These are phyloP conservation scores for Actinidia polygama DNA, from an alignment of 179 eudicot genomes.

Conservation along the genomic window DNA sequence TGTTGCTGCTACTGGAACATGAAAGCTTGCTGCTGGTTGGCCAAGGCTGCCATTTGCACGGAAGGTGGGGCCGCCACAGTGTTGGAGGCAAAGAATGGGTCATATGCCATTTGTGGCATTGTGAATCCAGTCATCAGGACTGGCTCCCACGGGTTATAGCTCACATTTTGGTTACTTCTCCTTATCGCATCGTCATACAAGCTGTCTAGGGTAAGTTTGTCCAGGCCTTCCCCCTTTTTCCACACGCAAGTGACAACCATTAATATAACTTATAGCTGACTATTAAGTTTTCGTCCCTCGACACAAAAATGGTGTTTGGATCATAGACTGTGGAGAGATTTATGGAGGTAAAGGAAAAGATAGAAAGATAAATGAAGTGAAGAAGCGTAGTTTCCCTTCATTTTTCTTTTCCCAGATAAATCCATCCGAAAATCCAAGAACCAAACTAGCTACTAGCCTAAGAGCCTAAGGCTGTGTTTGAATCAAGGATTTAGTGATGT, in stretches of 20 bases:
- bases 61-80: constrained; percentile 52
- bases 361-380: too few species aligned
- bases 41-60: constrained; percentile 83
- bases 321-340: too few species aligned
- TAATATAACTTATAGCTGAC: neutral
- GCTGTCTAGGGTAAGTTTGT: constrained; percentile 86
- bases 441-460: too few species aligned
- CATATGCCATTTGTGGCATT: constrained; percentile 59
- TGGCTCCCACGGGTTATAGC: constrained; percentile 93
- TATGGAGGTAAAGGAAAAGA: too few species aligned
- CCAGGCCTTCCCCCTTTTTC: constrained; percentile 85
- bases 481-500: too few species aligned
- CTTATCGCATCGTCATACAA: constrained; percentile 92
- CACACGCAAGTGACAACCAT: constrained; percentile 8
- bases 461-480: too few species aligned
- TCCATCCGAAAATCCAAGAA: too few species aligned
- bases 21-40: constrained; percentile 75
- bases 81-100: constrained; percentile 78
- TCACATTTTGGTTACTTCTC: constrained; percentile 72
- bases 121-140: constrained; percentile 46
- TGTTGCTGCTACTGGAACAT: constrained; percentile 66
- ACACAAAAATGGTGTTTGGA: too few species aligned
- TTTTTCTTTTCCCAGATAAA: too few species aligned
- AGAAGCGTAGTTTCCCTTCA: too few species aligned
- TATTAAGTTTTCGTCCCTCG: neutral